Evolutionary conservation across 2,329 filamentous ascomycete species (phyloP).

Genomic region (Ophiocordyceps unilateralis): DNA sequence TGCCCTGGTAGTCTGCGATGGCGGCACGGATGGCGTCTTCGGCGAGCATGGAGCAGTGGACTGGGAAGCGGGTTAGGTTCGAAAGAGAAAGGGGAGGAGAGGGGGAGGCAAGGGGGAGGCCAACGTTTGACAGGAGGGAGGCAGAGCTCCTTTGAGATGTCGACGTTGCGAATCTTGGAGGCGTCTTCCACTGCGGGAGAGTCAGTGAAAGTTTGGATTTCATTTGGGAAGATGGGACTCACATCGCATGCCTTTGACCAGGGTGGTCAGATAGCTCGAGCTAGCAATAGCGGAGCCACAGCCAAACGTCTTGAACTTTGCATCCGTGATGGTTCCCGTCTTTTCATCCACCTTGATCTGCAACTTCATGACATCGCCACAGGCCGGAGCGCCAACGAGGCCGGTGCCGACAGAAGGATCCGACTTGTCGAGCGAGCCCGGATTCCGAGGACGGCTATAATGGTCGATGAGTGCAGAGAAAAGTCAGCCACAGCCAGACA

Average conservation of each 20-base stretch:
- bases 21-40: constrained; percentile 86
- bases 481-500: constrained; percentile 3
- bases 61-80: constrained; percentile 25
- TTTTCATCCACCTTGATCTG: constrained; percentile 73
- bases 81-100: neutral
- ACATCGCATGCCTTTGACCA: constrained; percentile 77
- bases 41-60: constrained; percentile 83
- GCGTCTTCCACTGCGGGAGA: constrained; percentile 56
- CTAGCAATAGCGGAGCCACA: constrained; percentile 91
- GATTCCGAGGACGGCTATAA: constrained; percentile 36
- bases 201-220: neutral
- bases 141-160: constrained; percentile 93
- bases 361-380: constrained; percentile 77
- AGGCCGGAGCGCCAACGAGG: constrained; percentile 75
- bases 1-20: constrained; percentile 79
- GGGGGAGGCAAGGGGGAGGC: constrained; percentile 15
- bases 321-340: constrained; percentile 77
- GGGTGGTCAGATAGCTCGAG: constrained; percentile 72
- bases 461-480: constrained; percentile 21
- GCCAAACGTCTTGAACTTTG: constrained; percentile 97
- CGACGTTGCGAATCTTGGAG: constrained; percentile 81
- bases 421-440: constrained; percentile 48
- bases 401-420: constrained; percentile 77
- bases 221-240: no score
- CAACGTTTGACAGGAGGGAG: constrained; percentile 73